These are phyloP conservation scores for Pleurotus cornucopiae DNA, from an alignment of 768 basidiomycete genomes.

Conservation along the genomic window DNA sequence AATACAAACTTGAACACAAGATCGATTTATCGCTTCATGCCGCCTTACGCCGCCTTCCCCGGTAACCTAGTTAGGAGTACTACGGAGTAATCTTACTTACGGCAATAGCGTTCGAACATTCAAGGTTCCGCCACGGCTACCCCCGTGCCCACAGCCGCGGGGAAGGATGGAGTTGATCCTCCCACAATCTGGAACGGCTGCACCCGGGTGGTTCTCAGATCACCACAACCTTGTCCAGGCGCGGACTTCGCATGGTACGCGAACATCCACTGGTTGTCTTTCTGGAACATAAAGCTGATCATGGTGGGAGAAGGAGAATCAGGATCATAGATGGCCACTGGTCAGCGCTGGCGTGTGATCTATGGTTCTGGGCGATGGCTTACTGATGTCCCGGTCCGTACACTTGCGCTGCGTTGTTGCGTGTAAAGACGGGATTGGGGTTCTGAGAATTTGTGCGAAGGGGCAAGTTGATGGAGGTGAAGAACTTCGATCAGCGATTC, in stretches of 20 bases:
- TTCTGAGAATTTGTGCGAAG: background rate
- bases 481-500: background rate
- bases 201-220: constrained; percentile 13
- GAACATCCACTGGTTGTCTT: constrained; percentile 12
- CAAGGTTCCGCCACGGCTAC: constrained; percentile 11
- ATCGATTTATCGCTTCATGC: too few species aligned
- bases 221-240: constrained; percentile 14
- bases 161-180: constrained; percentile 10
- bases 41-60: too few species aligned
- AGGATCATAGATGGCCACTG: too few species aligned
- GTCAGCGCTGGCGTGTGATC: background rate
- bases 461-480: too few species aligned
- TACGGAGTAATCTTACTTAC: background rate
- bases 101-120: background rate
- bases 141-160: constrained; percentile 10
- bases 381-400: constrained; percentile 15
- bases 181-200: constrained; percentile 12
- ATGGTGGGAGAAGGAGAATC: background rate
- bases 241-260: constrained; percentile 14
- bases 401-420: constrained; percentile 10
- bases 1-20: too few species aligned
- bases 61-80: too few species aligned
- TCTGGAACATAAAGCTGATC: constrained; percentile 14
- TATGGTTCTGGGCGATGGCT: background rate
- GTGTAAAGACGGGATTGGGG: constrained; percentile 10